These are phyloP conservation scores for Xylariaceae sp. DNA, from an alignment of 2,329 filamentous ascomycete genomes.

Conservation along the genomic window DNA sequence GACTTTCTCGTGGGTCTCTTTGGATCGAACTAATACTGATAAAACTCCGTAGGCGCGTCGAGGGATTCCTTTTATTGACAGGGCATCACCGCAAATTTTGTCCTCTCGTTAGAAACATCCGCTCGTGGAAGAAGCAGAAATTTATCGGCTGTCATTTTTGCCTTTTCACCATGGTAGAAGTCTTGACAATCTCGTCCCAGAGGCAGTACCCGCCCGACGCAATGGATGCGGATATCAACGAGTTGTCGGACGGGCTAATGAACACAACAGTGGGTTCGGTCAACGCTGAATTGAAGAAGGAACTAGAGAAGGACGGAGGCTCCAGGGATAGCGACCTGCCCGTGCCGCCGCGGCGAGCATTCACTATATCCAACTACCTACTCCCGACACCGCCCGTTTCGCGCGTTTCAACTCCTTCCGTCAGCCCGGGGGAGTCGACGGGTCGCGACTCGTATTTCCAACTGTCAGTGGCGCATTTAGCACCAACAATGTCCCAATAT, in stretches of 20 bases:
- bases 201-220: slow-evolving; percentile 22
- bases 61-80: slow-evolving; percentile 5
- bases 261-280: slow-evolving; percentile 27
- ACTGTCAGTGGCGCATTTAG: slow-evolving; percentile 1
- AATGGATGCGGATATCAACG: slow-evolving; percentile 29
- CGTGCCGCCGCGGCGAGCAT: slow-evolving; percentile 30
- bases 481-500: slow-evolving; percentile 15
- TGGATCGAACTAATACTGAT: slow-evolving; percentile 7
- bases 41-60: slow-evolving; percentile 12
- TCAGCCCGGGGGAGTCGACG: slow-evolving; percentile 21
- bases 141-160: background rate
- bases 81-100: slow-evolving; percentile 9
- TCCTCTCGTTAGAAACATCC: slow-evolving; percentile 1
- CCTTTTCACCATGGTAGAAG: slow-evolving; percentile 30
- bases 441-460: slow-evolving; percentile 26
- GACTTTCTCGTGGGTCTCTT: slow-evolving; percentile 16
- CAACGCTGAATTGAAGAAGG: slow-evolving; percentile 14
- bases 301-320: background rate
- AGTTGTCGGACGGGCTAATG: slow-evolving; percentile 29
- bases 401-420: slow-evolving; percentile 22
- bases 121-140: background rate
- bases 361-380: slow-evolving; percentile 31
- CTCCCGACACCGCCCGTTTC: slow-evolving; percentile 20
- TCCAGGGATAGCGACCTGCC: slow-evolving; percentile 15
- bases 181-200: slow-evolving; percentile 28